Percentiles rank a stretch among this genome's conserved stretches.
Conservation (phyloP, 371 early-diverging fungal species). For the Lichtheimia ramosa region DNA sequence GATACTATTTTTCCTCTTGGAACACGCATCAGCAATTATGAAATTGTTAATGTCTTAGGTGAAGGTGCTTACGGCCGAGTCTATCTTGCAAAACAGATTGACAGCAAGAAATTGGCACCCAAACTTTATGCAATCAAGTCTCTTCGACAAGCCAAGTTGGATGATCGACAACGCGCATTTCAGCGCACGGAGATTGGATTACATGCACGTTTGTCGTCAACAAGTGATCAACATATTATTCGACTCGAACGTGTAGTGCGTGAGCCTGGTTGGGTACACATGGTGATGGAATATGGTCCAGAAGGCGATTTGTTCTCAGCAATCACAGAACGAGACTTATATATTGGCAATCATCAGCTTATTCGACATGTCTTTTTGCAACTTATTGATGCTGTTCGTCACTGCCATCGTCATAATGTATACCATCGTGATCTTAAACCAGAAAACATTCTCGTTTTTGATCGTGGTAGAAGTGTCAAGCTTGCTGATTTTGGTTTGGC, state of each 20-base stretch:
- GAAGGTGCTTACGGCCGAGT: slow-evolving; percentile 74
- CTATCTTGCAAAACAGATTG: slow-evolving; percentile 35
- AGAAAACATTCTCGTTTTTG: slow-evolving; percentile 64
- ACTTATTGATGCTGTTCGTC: slow-evolving; percentile 55
- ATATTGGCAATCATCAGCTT: slow-evolving; percentile 45
- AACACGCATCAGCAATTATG: slow-evolving; percentile 25
- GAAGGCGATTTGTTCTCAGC: slow-evolving; percentile 73
- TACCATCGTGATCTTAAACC: slow-evolving; percentile 80
- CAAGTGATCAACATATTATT: slow-evolving; percentile 73
- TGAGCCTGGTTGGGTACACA: slow-evolving; percentile 53
- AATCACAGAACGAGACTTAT: slow-evolving; percentile 58
- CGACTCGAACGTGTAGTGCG: slow-evolving; percentile 68
- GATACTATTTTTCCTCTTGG: slow-evolving; percentile 12
- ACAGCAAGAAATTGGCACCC: background rate
- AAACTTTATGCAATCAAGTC: slow-evolving; percentile 65
- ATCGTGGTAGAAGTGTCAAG: slow-evolving; percentile 60
- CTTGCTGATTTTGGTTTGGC: slow-evolving; percentile 94
- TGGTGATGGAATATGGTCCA: slow-evolving; percentile 70
- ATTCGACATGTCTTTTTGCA: slow-evolving; percentile 61
- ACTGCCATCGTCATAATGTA: slow-evolving; percentile 56
- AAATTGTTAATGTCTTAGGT: slow-evolving; percentile 56
- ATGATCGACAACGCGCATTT: slow-evolving; percentile 57
- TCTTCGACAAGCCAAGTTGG: slow-evolving; percentile 57
- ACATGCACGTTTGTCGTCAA: slow-evolving; percentile 57
- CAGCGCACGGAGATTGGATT: slow-evolving; percentile 73